Evolutionary conservation across 139 green algal species (phyloP), one percentile per base, ranked within the genome.

Genomic region (Asterochloris sp.): DNA sequence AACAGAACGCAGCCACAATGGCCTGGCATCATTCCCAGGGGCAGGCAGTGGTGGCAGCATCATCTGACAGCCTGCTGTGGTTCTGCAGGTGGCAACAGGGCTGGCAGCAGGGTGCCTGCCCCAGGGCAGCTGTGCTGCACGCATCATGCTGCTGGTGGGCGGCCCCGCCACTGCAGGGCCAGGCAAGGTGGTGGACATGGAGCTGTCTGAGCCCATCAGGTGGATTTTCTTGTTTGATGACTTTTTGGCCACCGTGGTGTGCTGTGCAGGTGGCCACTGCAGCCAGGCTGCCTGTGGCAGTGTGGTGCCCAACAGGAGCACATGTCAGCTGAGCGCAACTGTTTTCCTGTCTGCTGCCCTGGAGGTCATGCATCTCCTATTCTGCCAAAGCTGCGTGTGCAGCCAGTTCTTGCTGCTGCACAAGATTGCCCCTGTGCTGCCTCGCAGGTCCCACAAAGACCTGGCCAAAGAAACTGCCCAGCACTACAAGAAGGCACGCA

Each of bases 121-220:
- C 0, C 83, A 86, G n/a, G 91, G 92, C 74, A 91, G 84, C 29
- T 94, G 90, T 84, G 91, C 92, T 14, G 89, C 87, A 17, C 91
- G 95, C 63, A 90, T 99, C 64, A 89, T 99, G 82, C 89, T 98
- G 23, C 96, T 99, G 78, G 91, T 98, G 17, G 96, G 95, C 21
- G 97, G 97, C 4, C 95, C 97, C 13, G 93, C 90, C 86, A 99
- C 97, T 16, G 92, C 97, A 82, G 97, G 97, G 73, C 67, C 83
- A 10, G 97, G 95, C 81, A 94, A 92, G 88, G 91, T 98, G 29
- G 93, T 98, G 29, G 85, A 89, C 78, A 91, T 88, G 85, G 92
- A 98, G 78, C 90, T 98, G 14, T 82, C 85, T 0, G 94, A 99
- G 86, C 89, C 94, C 76, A 96, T 99, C 66, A 88, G 97, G 67